Evolutionary conservation across 495 filamentous ascomycete genomes (phyloP).

Genomic region (Symbiotaphrina buchneri): DNA sequence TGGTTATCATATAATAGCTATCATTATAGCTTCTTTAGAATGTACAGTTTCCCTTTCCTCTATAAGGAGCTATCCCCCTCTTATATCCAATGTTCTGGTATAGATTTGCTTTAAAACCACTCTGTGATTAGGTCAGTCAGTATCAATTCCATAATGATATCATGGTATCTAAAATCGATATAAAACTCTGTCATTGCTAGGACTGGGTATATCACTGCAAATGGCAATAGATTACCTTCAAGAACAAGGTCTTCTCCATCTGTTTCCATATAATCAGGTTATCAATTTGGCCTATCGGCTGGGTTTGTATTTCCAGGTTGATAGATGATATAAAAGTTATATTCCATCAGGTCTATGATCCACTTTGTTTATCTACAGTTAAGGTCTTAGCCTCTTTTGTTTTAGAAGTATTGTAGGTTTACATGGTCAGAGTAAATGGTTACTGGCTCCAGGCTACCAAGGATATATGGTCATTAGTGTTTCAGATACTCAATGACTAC

Average conservation of each 20-base stretch:
- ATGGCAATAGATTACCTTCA: background rate
- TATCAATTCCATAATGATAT: slow-evolving; percentile 9
- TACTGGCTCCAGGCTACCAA: no score
- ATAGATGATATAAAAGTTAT: slow-evolving; percentile 9
- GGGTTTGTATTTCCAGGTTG: background rate
- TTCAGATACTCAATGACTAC: no score
- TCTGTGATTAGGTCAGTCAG: slow-evolving; percentile 2
- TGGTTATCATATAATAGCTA: no score
- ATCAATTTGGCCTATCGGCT: background rate
- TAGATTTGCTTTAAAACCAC: background rate
- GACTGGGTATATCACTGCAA: slow-evolving; percentile 1
- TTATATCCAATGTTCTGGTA: slow-evolving; percentile 6
- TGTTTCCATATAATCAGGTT: background rate
- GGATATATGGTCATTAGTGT: no score
- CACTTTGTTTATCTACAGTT: slow-evolving; percentile 11
- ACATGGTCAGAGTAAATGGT: slow-evolving; percentile 2
- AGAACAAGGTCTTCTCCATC: slow-evolving; percentile 4
- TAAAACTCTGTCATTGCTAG: slow-evolving; percentile 4
- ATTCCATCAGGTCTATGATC: slow-evolving; percentile 7
- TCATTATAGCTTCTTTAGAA: no score
- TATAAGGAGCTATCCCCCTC: slow-evolving; percentile 2
- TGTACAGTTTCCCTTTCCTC: no score
- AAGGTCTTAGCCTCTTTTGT: slow-evolving; percentile 11
- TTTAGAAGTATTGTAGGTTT: slow-evolving; percentile 12
- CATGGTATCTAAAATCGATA: background rate